Base-by-base conservation (phyloP, 495 filamentous ascomycete genomes). In the Lasiosphaeria miniovina region DNA sequence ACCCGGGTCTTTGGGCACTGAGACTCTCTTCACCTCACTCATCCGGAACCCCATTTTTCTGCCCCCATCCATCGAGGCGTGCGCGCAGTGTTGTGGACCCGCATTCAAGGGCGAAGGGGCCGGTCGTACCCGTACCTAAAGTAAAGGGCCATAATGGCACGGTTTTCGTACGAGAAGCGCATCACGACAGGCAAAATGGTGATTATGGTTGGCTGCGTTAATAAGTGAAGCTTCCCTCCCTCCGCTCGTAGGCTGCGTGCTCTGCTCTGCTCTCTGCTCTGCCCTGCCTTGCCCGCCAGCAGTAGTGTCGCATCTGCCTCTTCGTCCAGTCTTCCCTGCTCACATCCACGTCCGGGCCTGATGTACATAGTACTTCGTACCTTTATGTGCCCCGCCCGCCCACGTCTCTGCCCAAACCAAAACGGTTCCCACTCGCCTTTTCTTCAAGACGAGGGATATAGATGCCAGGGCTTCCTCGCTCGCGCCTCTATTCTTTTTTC, bases 1-100 rank as follows among this genome's bases (percentile, higher is more conserved):
- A 33, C 49, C 49, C 49, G 49, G 49, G 49, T 52, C 49, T 31
- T 35, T 52, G 49, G 49, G 34, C 49, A 32, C 32, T 52, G 49
- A 52, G 49, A 52, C 49, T 52, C 8, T 10, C 43, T 14, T n/a
- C 24, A 24, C 24, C 24, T 24, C 24, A 24, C 7, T n/a, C 43
- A 14, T 35, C 49, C 15, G 31, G 24, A 52, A 52, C 49, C 49
- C 24, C 49, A 31, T 35, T 35, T 46, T 52, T 34, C n/a, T 35
- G 49, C 34, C 49, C 49, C 34, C 49, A 52, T 52, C 49, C 12
- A 52, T 32, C 17, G 9, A 14, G 43, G 17, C 12, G 17, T 14
- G 9, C 24, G 24, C 24, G 24, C 24, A 24, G 24, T 24, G 24
- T 2, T 1, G 24, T 24, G 24, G 1, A 24, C 24, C 24, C 24